Evolutionary conservation across 2,329 filamentous ascomycete genomes (phyloP).

Genomic region (Aureobasidium sp.): DNA sequence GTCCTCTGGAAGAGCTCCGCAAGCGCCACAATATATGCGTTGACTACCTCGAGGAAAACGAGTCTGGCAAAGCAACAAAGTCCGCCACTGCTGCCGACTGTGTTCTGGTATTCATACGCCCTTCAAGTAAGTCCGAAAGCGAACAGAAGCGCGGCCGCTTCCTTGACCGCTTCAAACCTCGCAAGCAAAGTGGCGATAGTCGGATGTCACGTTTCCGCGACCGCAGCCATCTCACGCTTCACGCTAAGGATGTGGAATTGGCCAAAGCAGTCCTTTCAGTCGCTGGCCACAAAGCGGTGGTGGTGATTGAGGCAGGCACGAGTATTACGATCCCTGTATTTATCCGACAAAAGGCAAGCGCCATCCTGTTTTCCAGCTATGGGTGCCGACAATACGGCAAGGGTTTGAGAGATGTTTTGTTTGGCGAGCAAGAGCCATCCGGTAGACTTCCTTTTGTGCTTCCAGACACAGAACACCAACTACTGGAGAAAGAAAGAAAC

Average conservation of each 20-base stretch:
- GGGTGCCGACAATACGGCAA: conserved; percentile 16
- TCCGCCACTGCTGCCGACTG: conserved; percentile 9
- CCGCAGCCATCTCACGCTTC: neutral
- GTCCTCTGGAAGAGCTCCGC: conserved; percentile 12
- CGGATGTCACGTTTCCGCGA: neutral
- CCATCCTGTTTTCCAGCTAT: conserved; percentile 14
- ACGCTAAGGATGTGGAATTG: neutral
- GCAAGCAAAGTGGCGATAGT: neutral
- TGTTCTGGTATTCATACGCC: conserved; percentile 7
- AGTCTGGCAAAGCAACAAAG: neutral
- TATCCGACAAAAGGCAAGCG: neutral
- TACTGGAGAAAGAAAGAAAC: conserved; percentile 17
- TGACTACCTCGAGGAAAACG: neutral
- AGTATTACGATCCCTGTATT: neutral
- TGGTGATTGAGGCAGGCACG: neutral
- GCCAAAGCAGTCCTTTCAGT: neutral
- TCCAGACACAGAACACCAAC: conserved; percentile 17
- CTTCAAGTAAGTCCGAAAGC: neutral
- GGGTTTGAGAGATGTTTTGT: conserved; percentile 14
- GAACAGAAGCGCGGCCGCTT: neutral
- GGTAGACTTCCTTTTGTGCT: conserved; percentile 16
- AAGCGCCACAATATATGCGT: conserved; percentile 9
- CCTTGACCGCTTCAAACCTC: neutral
- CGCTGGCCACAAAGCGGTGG: neutral
- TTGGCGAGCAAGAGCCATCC: conserved; percentile 13